A percentile compares a stretch with the other conserved stretches of the same genome.
Conservation (phyloP, 345 rosid genomes). For the Pseudoturritis turrita region DNA sequence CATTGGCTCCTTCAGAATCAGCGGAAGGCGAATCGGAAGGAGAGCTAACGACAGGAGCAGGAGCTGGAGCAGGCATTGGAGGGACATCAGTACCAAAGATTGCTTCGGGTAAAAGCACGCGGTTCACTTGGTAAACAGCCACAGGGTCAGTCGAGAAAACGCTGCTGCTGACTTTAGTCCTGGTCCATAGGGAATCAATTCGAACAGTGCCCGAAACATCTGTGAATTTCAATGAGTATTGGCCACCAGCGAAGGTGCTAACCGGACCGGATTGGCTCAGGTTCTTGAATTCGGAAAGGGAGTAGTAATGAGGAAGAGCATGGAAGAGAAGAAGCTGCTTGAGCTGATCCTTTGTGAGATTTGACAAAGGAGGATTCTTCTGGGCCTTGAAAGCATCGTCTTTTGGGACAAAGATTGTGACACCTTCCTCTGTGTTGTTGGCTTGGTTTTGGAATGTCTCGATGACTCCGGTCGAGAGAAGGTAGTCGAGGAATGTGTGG, state of each 20-base stretch:
- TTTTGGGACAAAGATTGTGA: conserved; percentile 86
- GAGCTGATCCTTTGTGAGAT: conserved; percentile 67
- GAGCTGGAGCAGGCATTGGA: conserved; percentile 84
- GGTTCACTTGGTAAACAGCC: conserved; percentile 76
- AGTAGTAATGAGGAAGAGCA: conserved; percentile 67
- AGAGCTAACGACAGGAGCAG: conserved; percentile 60
- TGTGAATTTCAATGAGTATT: conserved; percentile 61
- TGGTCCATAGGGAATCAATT: conserved; percentile 71
- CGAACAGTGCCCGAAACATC: conserved; percentile 60
- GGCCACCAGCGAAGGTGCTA: conserved; percentile 64
- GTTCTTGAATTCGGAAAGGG: conserved; percentile 76
- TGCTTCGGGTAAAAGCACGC: conserved; percentile 74
- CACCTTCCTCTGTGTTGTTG: conserved; percentile 78
- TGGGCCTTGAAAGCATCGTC: conserved; percentile 72
- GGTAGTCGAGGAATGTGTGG: conserved; percentile 65
- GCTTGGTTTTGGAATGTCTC: conserved; percentile 89
- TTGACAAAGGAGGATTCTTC: conserved; percentile 61
- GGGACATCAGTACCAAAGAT: conserved; percentile 91
- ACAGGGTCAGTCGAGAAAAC: conserved; percentile 76
- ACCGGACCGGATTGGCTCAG: conserved; percentile 59
- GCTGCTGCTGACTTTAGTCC: conserved; percentile 71
- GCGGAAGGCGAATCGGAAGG: conserved; percentile 66
- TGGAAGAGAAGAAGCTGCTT: conserved; percentile 80
- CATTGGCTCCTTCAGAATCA: conserved; percentile 20
- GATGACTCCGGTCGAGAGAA: conserved; percentile 66